Percentiles rank a stretch among this genome's conserved stretches.
phyloP scores from a whole-genome alignment of 805 yeast species.

The Dipodascopsis tothii region DNA sequence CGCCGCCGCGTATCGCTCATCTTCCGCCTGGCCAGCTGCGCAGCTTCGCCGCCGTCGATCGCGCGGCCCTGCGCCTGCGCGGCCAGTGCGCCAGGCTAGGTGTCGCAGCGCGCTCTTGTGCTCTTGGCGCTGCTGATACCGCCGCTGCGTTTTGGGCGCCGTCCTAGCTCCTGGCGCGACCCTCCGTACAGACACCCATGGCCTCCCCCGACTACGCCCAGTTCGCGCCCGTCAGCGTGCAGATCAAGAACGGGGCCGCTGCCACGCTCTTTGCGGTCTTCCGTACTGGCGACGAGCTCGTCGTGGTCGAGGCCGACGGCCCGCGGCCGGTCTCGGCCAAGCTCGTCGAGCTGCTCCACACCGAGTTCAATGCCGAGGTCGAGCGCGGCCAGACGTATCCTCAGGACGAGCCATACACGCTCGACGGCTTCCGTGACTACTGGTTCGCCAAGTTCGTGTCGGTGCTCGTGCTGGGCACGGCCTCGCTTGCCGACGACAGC shows the following conservation, averaged over 20 bases:
- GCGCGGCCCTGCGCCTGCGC: too few species aligned
- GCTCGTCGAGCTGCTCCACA: constrained; percentile 1
- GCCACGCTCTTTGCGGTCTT: constrained; percentile 13
- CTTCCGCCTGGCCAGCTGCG: too few species aligned
- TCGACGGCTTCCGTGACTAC: constrained; percentile 49
- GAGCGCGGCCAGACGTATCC: constrained; percentile 76
- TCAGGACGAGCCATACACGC: constrained; percentile 32
- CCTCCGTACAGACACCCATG: too few species aligned
- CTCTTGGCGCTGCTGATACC: too few species aligned
- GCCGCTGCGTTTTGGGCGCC: too few species aligned
- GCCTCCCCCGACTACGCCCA: neutral
- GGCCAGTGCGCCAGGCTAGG: too few species aligned
- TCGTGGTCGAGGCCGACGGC: neutral
- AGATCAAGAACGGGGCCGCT: constrained; percentile 3
- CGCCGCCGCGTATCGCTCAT: too few species aligned
- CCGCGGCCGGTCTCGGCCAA: neutral
- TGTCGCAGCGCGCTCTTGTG: too few species aligned
- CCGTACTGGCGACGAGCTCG: constrained; percentile 2
- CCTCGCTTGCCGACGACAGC: constrained; percentile 24
- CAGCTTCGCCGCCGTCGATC: too few species aligned
- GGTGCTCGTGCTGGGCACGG: constrained; percentile 46
- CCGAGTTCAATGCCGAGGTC: constrained; percentile 55
- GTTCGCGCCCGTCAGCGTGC: neutral
- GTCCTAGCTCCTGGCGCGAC: too few species aligned
- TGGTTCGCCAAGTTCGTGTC: constrained; percentile 67